phyloP scores from a whole-genome alignment of 441 rosid genomes.

The Populus hybrid region DNA sequence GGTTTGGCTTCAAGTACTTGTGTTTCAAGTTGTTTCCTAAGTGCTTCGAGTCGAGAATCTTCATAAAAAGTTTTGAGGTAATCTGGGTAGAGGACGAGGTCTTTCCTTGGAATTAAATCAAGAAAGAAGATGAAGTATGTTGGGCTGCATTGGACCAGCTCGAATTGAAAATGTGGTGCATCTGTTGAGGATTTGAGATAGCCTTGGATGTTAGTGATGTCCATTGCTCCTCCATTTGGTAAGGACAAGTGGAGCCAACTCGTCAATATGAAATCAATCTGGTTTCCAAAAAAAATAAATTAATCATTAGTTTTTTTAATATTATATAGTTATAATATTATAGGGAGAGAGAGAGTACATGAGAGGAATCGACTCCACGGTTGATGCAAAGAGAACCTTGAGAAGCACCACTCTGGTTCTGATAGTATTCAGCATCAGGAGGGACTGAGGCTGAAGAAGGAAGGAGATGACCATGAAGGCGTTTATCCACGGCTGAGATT shows the following conservation, averaged over 20 bases:
- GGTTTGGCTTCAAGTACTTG: constrained; percentile 21
- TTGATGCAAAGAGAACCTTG: constrained; percentile 21
- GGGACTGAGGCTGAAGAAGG: constrained; percentile 20
- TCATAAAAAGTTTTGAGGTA: constrained; percentile 20
- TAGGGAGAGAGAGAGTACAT: neutral
- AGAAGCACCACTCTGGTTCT: constrained; percentile 4
- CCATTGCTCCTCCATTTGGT: constrained; percentile 12
- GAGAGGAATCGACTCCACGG: constrained; percentile 16
- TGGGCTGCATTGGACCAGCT: constrained; percentile 22
- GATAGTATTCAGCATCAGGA: constrained; percentile 17
- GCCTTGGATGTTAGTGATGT: constrained; percentile 15
- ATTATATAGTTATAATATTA: too few species aligned
- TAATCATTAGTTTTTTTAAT: neutral
- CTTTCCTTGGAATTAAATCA: constrained; percentile 20
- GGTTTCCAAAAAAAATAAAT: neutral
- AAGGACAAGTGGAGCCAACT: constrained; percentile 17
- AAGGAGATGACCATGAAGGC: constrained; percentile 17
- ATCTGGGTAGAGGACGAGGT: constrained; percentile 21
- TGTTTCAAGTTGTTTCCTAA: constrained; percentile 7
- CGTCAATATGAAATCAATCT: constrained; percentile 16
- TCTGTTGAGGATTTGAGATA: constrained; percentile 20
- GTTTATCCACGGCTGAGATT: constrained; percentile 11
- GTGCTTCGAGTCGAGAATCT: constrained; percentile 9
- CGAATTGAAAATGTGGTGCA: constrained; percentile 13
- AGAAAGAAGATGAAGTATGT: constrained; percentile 16